These are phyloP conservation scores for Porcisia hertigi DNA, from an alignment of 208 protist genomes.

Conservation along the genomic window DNA sequence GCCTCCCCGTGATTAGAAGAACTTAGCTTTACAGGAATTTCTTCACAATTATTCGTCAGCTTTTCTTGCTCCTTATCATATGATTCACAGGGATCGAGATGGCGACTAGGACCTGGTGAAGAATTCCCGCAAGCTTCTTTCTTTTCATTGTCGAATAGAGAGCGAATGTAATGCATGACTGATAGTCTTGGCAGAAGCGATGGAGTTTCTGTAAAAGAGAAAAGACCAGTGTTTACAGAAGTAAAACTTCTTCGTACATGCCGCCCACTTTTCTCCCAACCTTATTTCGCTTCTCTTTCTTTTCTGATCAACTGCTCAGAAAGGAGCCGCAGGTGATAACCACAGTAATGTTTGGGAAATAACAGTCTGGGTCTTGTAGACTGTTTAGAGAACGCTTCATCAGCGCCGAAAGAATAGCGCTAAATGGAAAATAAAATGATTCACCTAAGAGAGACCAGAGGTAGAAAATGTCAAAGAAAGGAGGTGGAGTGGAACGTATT, in stretches of 20 bases:
- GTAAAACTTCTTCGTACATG: background rate
- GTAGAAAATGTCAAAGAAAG: background rate
- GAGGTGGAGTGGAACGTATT: background rate
- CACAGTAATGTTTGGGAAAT: background rate
- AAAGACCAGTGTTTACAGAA: background rate
- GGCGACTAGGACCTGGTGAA: slow-evolving; percentile 6
- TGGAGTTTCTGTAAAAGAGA: background rate
- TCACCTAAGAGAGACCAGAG: background rate
- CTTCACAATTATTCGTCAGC: background rate
- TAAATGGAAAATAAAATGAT: background rate
- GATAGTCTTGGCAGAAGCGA: background rate
- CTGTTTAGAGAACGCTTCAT: background rate
- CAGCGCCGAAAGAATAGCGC: background rate
- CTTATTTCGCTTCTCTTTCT: background rate
- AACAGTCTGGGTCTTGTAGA: background rate
- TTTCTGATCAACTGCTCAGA: slow-evolving; percentile 1
- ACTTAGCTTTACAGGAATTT: background rate
- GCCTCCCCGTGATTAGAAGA: background rate
- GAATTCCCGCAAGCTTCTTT: slow-evolving; percentile 4
- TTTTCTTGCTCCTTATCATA: background rate
- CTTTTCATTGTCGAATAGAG: slow-evolving; percentile 28
- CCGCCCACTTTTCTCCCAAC: background rate
- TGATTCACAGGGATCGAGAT: slow-evolving; percentile 3
- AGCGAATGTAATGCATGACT: slow-evolving; percentile 26
- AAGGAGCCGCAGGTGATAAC: background rate